Conservation (phyloP, 495 filamentous ascomycete genomes). For the Mycothermus thermophilus region DNA sequence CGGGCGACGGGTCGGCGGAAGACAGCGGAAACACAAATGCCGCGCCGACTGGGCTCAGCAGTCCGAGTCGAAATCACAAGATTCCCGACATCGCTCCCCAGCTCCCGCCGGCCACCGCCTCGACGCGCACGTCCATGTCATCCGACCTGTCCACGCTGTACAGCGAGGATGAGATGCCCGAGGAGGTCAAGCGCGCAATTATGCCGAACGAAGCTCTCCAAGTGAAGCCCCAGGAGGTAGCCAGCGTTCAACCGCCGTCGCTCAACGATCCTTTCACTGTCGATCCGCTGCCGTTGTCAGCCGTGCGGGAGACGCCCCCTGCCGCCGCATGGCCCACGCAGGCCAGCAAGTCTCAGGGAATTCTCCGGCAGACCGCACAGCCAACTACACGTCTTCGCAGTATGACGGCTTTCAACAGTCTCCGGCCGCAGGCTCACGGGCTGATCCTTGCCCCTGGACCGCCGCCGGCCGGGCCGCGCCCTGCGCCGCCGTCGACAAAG, state of each 20-base stretch:
- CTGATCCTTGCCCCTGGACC: conserved; percentile 2
- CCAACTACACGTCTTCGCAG: conserved; percentile 5
- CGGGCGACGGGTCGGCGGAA: too few species aligned
- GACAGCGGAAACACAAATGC: conserved; percentile 7
- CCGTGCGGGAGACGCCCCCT: not conserved
- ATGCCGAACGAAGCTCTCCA: conserved; percentile 6
- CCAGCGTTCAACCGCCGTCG: conserved; percentile 4
- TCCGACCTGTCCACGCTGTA: conserved; percentile 31
- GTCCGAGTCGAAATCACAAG: conserved; percentile 13
- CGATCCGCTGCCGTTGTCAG: not conserved
- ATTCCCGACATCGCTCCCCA: conserved; percentile 5
- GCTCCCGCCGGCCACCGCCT: conserved; percentile 8
- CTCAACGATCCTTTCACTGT: conserved; percentile 8
- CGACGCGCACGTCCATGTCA: conserved; percentile 22
- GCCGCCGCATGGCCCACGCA: conserved; percentile 2
- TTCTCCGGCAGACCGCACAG: conserved; percentile 9
- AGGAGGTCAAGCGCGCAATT: conserved; percentile 8
- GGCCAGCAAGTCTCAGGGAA: conserved; percentile 2
- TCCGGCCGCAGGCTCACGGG: not conserved
- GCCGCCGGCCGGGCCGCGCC: not conserved
- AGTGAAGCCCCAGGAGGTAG: conserved; percentile 4
- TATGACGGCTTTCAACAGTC: conserved; percentile 4
- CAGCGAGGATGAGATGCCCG: conserved; percentile 29
- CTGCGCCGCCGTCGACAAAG: not conserved
- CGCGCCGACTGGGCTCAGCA: conserved; percentile 11